Base-by-base conservation (phyloP, 495 filamentous ascomycete genomes). In the Penicillium silybi region DNA sequence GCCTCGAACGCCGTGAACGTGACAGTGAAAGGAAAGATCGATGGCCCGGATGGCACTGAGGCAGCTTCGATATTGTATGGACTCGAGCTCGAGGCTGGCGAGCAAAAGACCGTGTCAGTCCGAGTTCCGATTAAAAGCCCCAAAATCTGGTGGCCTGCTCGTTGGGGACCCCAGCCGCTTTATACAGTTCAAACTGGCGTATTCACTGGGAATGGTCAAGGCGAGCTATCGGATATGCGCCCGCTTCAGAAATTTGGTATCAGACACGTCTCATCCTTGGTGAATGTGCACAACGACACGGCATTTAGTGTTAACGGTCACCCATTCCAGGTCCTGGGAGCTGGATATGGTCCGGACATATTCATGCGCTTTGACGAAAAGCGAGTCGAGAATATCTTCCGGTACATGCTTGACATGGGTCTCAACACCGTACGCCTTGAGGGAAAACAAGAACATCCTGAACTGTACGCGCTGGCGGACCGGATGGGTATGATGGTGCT, bases 61-160 rank as follows among this genome's bases (percentile, higher is more conserved):
- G 35, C 20, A 9, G 44, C 67, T 9, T 41, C 48, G 0, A 55
- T 76, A 41, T 54, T 48, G 0, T 51, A 73, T 22, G 56, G 49
- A 0, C 44, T 82, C 38, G 69, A 61, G 0, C 56, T 85, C 1
- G 45, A 58, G 3, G 56, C 73, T 27, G 61, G 65, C 1, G 61
- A 65, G 20, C 71, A 73, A 10, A 62, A 71, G 3, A 71, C 68
- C 4, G 53, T 80, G 0, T 58, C 63, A 1, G 58, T 73, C 1
- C 63, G 63, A 4, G 55, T 76, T 3, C 27, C 77, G 15, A 67
- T 83, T 0, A 45, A 67, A 3, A 71, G 80, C 22, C 84, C 88
- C 2, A 64, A 79, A 17, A 73, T 93, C 18, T 95, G 90, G 90
- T 91, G 85, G 70, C 88, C 90, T 13, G 70, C 80, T n/a, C 68